Conservation (phyloP, 176 grass and related monocot species). For the Phoenix roebelenii region DNA sequence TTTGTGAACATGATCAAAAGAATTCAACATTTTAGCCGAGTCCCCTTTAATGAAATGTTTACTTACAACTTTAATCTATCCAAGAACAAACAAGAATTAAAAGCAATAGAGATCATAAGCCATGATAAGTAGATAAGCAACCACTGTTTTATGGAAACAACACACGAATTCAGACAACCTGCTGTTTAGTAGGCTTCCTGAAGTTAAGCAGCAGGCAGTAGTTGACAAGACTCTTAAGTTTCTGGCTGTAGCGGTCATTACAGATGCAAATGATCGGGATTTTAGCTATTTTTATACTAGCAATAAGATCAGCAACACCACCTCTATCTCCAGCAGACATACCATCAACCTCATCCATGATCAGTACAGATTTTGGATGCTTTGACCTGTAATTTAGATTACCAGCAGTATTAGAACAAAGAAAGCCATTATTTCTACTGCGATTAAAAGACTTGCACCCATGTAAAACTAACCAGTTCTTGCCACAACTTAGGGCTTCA, state of each 20-base stretch:
- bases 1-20: too few relatives aligned
- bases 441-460: not conserved
- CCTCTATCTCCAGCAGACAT: conserved; percentile 99
- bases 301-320: conserved; percentile 96
- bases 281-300: conserved; percentile 98
- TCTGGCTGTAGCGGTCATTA: conserved; percentile 97
- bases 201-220: conserved; percentile 82
- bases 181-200: conserved; percentile 95
- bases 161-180: conserved; percentile 41
- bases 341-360: conserved; percentile 98
- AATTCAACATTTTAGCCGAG: too few relatives aligned
- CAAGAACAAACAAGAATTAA: too few relatives aligned
- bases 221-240: conserved; percentile 96
- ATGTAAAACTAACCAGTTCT: conserved; percentile 44
- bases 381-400: conserved; percentile 44
- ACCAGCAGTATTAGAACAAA: not conserved
- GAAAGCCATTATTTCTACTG: too few relatives aligned
- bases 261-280: conserved; percentile 98
- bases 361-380: conserved; percentile 71
- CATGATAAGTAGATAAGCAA: not conserved
- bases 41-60: too few relatives aligned
- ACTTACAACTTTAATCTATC: too few relatives aligned
- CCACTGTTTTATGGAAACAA: not conserved
- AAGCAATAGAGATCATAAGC: too few relatives aligned
- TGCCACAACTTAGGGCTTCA: conserved; percentile 50